Percentiles rank a stretch among this genome's conserved stretches.
These are phyloP conservation scores for Cucumis cinereus DNA, from an alignment of 306 rosid genomes.

Conservation along the genomic window DNA sequence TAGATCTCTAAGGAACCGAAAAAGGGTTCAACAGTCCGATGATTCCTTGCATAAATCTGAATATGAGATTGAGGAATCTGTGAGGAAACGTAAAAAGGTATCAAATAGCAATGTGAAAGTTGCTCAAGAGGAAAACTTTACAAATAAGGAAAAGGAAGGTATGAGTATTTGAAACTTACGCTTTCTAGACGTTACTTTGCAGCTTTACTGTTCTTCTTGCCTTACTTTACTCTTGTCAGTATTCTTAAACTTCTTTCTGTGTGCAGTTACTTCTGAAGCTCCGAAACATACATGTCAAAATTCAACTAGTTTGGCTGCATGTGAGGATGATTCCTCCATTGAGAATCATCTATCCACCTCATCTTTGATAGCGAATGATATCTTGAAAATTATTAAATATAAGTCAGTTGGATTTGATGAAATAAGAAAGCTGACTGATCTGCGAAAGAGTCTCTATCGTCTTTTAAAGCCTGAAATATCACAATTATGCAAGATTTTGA, in stretches of 20 bases:
- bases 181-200: background rate
- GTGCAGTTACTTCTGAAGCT: conserved; percentile 24
- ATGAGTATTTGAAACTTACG: conserved; percentile 13
- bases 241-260: conserved; percentile 18
- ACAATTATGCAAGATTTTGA: conserved; percentile 45
- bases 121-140: conserved; percentile 26
- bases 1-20: conserved; percentile 61
- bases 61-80: conserved; percentile 24
- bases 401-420: conserved; percentile 16
- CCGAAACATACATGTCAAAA: conserved; percentile 16
- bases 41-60: conserved; percentile 21
- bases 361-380: conserved; percentile 11
- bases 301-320: conserved; percentile 17
- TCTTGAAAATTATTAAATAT: conserved; percentile 11
- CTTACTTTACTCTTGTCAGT: conserved; percentile 8
- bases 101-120: conserved; percentile 20
- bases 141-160: conserved; percentile 41
- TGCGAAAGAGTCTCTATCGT: conserved; percentile 28
- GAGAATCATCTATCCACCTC: conserved; percentile 10
- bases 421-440: conserved; percentile 20
- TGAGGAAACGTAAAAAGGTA: conserved; percentile 53
- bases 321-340: conserved; percentile 9
- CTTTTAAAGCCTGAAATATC: conserved; percentile 36
- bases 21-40: conserved; percentile 34
- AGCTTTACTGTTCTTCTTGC: background rate